Percentiles rank a stretch among this genome's conserved stretches.
phyloP scores from a whole-genome alignment of 31 red algal genomes.

The Endocladia muricata region DNA sequence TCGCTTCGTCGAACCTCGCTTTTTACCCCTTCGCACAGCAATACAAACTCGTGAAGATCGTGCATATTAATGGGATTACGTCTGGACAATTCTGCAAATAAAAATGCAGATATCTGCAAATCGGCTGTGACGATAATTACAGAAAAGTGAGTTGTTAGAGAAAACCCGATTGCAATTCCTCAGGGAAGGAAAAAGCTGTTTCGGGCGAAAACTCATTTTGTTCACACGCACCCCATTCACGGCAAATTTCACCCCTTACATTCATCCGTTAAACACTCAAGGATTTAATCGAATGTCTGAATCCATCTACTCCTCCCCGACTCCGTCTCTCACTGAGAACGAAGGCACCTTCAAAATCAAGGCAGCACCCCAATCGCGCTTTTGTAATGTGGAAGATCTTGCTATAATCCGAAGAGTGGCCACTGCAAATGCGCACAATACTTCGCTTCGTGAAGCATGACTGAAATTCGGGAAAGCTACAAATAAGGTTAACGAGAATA shows the following conservation, averaged over 20 bases:
- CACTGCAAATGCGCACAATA: not conserved
- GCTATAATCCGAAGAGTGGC: not conserved
- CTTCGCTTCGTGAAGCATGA: not conserved
- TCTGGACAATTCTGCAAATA: constrained; percentile 19
- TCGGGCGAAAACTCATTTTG: not conserved
- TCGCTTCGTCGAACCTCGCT: not conserved
- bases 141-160: constrained; percentile 20
- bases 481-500: not conserved
- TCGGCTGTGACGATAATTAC: constrained; percentile 10
- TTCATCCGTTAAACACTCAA: not conserved
- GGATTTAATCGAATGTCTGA: not conserved
- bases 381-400: not conserved
- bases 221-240: not conserved
- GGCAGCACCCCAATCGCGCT: not conserved
- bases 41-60: too few species aligned
- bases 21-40: not conserved
- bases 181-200: too few species aligned
- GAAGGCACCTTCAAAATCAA: not conserved
- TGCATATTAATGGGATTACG: constrained; percentile 4
- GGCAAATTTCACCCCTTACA: not conserved
- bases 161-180: constrained; percentile 12
- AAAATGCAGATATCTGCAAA: constrained; percentile 13
- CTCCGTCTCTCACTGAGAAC: not conserved
- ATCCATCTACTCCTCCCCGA: not conserved
- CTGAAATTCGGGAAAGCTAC: not conserved